Conservation (phyloP, 768 basidiomycete species). For the Panaeolus papilionaceus region DNA sequence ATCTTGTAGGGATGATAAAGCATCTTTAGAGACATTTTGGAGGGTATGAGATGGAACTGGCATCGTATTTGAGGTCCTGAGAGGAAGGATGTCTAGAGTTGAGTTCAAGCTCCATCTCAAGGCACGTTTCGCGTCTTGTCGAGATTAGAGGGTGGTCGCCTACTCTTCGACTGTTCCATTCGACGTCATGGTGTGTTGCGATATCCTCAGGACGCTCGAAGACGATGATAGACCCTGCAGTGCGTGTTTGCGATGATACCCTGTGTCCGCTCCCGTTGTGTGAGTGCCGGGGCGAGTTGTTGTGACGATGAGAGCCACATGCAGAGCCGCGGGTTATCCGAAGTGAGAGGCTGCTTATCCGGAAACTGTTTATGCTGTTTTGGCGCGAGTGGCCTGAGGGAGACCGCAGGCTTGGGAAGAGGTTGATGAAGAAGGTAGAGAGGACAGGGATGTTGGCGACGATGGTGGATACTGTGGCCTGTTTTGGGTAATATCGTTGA, state of each 20-base stretch:
- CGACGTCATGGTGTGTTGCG: not conserved
- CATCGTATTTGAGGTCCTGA: not conserved
- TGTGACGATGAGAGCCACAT: not conserved
- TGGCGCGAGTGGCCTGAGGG: not conserved
- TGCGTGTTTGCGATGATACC: not conserved
- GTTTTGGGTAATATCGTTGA: not conserved
- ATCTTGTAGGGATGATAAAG: not conserved
- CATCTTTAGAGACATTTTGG: not conserved
- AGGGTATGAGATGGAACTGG: not conserved
- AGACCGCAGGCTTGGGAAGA: slow-evolving; percentile 14
- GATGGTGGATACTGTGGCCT: slow-evolving; percentile 43
- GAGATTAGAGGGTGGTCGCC: not conserved
- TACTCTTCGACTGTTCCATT: not conserved
- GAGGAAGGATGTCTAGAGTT: not conserved
- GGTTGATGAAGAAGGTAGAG: slow-evolving; percentile 35
- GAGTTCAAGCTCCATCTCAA: not conserved
- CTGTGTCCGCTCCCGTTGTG: not conserved
- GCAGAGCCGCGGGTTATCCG: not conserved
- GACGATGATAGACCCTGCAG: not conserved
- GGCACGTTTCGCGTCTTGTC: not conserved
- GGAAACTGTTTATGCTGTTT: not conserved
- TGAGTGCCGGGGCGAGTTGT: not conserved
- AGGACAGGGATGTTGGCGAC: slow-evolving; percentile 48
- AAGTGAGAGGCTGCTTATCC: not conserved
- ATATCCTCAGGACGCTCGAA: not conserved